Evolutionary conservation across 1,284 basidiomycete genomes (phyloP).

Genomic region (Ustilago hordei): DNA sequence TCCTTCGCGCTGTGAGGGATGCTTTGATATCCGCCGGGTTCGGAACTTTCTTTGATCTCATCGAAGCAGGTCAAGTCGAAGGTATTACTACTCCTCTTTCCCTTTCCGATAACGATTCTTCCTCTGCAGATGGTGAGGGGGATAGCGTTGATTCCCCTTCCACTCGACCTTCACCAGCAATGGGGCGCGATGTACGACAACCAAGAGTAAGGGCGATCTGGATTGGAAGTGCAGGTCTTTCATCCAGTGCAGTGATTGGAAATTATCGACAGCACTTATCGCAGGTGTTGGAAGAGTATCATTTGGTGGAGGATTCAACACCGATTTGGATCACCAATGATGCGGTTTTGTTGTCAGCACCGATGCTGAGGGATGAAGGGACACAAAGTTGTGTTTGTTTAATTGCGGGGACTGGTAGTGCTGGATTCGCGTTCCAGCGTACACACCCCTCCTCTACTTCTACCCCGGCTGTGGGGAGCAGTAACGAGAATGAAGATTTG

Average conservation of each 20-base stretch:
- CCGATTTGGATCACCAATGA: slow-evolving; percentile 54
- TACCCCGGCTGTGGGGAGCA: not conserved
- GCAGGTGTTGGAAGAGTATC: slow-evolving; percentile 31
- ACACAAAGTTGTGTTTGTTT: slow-evolving; percentile 44
- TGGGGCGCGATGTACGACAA: not conserved
- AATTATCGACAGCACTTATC: slow-evolving; percentile 35
- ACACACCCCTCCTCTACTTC: slow-evolving; percentile 21
- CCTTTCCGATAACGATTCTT: slow-evolving; percentile 37
- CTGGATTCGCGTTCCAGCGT: slow-evolving; percentile 48
- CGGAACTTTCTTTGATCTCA: slow-evolving; percentile 47
- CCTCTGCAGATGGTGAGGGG: slow-evolving; percentile 36
- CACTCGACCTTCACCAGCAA: slow-evolving; percentile 4
- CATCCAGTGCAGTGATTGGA: slow-evolving; percentile 31
- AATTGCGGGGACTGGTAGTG: slow-evolving; percentile 51
- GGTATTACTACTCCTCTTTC: slow-evolving; percentile 51
- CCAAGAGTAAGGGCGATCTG: slow-evolving; percentile 46
- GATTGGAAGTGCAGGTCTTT: slow-evolving; percentile 45
- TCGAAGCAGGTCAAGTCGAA: slow-evolving; percentile 44
- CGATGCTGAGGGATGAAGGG: slow-evolving; percentile 37
- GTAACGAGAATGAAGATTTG: slow-evolving; percentile 40
- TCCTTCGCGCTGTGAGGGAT: slow-evolving; percentile 39
- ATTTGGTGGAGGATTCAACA: slow-evolving; percentile 34
- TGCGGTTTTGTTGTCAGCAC: slow-evolving; percentile 44
- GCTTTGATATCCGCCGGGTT: slow-evolving; percentile 42
- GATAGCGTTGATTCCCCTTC: slow-evolving; percentile 12